Evolutionary conservation across 2,329 filamentous ascomycete genomes (phyloP).

Genomic region (Botrytis cinerea): DNA sequence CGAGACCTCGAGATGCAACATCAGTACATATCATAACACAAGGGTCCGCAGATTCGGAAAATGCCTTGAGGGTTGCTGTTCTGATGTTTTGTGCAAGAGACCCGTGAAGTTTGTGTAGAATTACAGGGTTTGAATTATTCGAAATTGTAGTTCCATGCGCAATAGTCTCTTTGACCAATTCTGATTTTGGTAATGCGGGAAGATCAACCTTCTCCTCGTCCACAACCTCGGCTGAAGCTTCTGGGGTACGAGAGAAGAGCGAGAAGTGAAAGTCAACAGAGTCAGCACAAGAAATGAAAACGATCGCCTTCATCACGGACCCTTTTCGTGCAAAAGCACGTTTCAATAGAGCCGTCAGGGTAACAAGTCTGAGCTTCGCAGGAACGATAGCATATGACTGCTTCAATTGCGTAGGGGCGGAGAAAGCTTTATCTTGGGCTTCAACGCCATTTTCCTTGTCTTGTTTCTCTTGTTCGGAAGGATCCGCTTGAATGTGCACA

Average conservation of each 20-base stretch:
- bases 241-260: conserved; percentile 56
- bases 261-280: conserved; percentile 97
- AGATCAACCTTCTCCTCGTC: conserved; percentile 40
- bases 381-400: conserved; percentile 87
- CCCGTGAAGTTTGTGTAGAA: conserved; percentile 84
- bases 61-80: conserved; percentile 81
- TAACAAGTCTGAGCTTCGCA: conserved; percentile 87
- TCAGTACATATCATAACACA: conserved; percentile 91
- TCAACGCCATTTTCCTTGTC: conserved; percentile 50
- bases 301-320: conserved; percentile 92
- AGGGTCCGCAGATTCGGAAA: conserved; percentile 71
- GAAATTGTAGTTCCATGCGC: conserved; percentile 71
- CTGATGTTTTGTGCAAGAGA: conserved; percentile 86
- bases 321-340: conserved; percentile 85
- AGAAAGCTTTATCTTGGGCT: conserved; percentile 58
- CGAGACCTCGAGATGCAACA: conserved; percentile 91
- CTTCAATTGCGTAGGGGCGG: conserved; percentile 88
- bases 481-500: conserved; percentile 75
- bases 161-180: conserved; percentile 59
- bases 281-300: conserved; percentile 96
- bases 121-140: conserved; percentile 73
- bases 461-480: conserved; percentile 51
- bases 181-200: conserved; percentile 38
- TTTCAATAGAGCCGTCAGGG: conserved; percentile 80
- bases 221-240: conserved; percentile 42